Evolutionary conservation across 805 yeast genomes (phyloP).

Genomic region (Kazachstania africana): DNA sequence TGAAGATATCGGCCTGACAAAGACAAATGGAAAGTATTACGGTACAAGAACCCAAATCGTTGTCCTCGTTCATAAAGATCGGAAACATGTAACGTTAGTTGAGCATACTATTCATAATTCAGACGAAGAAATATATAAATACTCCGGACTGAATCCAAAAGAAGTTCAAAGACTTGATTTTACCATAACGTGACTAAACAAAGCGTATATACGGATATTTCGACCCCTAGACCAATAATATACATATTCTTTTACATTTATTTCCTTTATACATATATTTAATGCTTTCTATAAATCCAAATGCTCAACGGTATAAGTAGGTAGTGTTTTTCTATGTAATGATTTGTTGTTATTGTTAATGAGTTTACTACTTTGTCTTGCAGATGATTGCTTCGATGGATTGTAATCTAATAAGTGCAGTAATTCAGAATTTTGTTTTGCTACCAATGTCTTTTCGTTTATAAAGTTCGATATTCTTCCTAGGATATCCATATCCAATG

Average conservation of each 20-base stretch:
- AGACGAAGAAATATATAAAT: constrained; percentile 24
- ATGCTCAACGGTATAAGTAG: constrained; percentile 23
- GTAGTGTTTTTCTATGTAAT: constrained; percentile 4
- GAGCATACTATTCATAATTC: constrained; percentile 51
- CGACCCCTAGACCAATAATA: too few species aligned
- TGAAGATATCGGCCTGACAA: constrained; percentile 21
- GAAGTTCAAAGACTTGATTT: constrained; percentile 16
- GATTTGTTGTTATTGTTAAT: neutral
- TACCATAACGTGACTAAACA: too few species aligned
- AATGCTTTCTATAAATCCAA: constrained; percentile 17
- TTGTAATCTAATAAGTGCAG: constrained; percentile 20
- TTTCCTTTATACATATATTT: too few species aligned
- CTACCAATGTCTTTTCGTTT: constrained; percentile 16
- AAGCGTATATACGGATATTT: too few species aligned
- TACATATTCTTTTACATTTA: too few species aligned
- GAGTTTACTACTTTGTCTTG: constrained; percentile 3
- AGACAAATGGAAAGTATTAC: constrained; percentile 42
- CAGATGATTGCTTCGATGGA: constrained; percentile 3
- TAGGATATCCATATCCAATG: constrained; percentile 19
- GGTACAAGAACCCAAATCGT: constrained; percentile 88
- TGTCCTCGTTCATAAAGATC: constrained; percentile 41
- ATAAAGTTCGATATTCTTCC: constrained; percentile 15
- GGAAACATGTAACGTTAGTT: constrained; percentile 40
- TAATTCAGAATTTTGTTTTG: constrained; percentile 22
- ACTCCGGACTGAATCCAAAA: constrained; percentile 15